These are phyloP conservation scores for Mycosphaerelloides madeirae DNA, from an alignment of 2,329 filamentous ascomycete species.

Conservation along the genomic window DNA sequence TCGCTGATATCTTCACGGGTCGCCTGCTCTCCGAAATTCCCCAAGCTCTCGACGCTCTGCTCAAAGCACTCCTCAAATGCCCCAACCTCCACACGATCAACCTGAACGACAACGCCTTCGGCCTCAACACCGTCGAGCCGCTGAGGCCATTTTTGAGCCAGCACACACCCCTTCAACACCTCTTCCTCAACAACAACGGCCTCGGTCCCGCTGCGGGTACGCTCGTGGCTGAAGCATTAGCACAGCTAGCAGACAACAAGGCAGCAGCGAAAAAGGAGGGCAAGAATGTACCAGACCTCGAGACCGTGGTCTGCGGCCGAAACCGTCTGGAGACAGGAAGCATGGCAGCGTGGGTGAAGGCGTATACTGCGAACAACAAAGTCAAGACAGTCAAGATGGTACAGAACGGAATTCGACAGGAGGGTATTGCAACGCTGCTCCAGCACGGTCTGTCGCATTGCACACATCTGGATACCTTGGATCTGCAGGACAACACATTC, in stretches of 20 bases:
- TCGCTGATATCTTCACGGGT: constrained; percentile 96
- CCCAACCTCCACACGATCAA: constrained; percentile 86
- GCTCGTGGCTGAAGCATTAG: constrained; percentile 81
- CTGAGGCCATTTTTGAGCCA: constrained; percentile 85
- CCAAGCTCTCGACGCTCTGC: constrained; percentile 75
- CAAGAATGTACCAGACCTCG: constrained; percentile 68
- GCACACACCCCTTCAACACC: constrained; percentile 84
- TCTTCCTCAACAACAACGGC: constrained; percentile 98
- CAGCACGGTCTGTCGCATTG: constrained; percentile 72
- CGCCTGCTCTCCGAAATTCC: constrained; percentile 92
- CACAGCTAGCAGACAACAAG: constrained; percentile 78
- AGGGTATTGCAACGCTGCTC: constrained; percentile 80
- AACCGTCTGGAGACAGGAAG: constrained; percentile 94
- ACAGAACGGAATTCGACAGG: constrained; percentile 93
- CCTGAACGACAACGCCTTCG: constrained; percentile 96
- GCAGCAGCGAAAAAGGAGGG: constrained; percentile 67
- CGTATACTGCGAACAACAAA: constrained; percentile 73
- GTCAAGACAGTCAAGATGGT: constrained; percentile 93
- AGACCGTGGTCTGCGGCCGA: constrained; percentile 95
- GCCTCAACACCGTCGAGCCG: constrained; percentile 88
- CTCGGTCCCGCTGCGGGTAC: constrained; percentile 88
- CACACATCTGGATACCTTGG: constrained; percentile 65
- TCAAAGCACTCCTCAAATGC: constrained; percentile 80
- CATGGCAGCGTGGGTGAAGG: constrained; percentile 90
- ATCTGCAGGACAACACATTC: constrained; percentile 97